phyloP scores from a whole-genome alignment of 441 rosid genomes.

The Brassica balearica region DNA sequence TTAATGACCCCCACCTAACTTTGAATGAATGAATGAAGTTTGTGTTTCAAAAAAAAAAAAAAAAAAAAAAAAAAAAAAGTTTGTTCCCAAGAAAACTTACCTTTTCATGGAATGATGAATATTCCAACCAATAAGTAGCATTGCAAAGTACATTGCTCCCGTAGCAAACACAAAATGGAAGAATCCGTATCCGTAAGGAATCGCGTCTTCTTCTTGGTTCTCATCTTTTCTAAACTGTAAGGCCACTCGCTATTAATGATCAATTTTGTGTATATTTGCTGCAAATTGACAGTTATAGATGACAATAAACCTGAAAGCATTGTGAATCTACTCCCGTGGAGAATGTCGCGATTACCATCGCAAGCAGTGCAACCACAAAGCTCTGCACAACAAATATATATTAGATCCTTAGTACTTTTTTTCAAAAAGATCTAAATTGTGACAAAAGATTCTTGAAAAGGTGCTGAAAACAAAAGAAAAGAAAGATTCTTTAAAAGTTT shows the following conservation, averaged over 20 bases:
- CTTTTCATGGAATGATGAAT: constrained; percentile 77
- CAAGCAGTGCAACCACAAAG: constrained; percentile 81
- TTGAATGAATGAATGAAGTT: too few species aligned
- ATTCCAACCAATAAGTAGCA: constrained; percentile 94
- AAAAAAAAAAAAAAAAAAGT: too few species aligned
- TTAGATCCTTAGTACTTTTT: background rate
- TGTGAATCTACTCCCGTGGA: constrained; percentile 94
- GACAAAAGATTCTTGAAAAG: background rate
- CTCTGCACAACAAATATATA: constrained; percentile 54
- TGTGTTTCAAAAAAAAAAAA: too few species aligned
- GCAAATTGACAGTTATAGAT: background rate
- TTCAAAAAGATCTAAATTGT: background rate
- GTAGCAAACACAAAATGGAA: constrained; percentile 97
- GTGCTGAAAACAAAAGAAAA: background rate
- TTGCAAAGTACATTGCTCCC: constrained; percentile 96
- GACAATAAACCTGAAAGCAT: constrained; percentile 84
- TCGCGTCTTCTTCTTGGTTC: constrained; percentile 57
- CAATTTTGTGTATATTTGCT: background rate
- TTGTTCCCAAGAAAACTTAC: constrained; percentile 49
- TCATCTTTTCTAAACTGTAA: constrained; percentile 64
- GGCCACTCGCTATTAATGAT: constrained; percentile 20
- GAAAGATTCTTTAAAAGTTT: background rate
- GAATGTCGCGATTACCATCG: constrained; percentile 94
- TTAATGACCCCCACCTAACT: too few species aligned
- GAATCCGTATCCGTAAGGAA: constrained; percentile 95